Evolutionary conservation across 768 basidiomycete species (phyloP), one percentile per base, ranked within the genome.

Genomic region (Calvatia gigantea): DNA sequence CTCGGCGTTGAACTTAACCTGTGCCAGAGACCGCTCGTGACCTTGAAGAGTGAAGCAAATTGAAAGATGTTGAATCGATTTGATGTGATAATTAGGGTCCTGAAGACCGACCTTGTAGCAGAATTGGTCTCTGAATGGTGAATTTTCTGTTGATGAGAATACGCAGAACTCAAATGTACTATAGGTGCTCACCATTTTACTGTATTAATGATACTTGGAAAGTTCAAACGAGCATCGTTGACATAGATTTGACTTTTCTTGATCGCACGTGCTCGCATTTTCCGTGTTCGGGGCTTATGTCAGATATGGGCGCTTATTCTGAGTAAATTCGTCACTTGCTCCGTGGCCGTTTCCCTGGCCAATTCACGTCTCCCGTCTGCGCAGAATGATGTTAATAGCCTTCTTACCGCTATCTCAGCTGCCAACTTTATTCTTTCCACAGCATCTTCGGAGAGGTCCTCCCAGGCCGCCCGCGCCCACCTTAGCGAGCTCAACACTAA

Each of bases 1-100:
- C 67, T 98, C 97, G 51, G 78, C 72, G 75, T 98, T 99, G 81
- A 92, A 98, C 76, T 93, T 94, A 82, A 98, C 91, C 75, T 98
- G 94, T 6, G 95, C 98, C 65, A 98, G 77, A 48, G 96, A 90
- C 67, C 96, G 93, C 77, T 98, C 94, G 74, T 99, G 95, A 62
- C 96, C 95, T 93, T 64, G 27, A 35, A 43, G 50, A 62, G 62
- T 58, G 56, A 50, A 49, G 32, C 52, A 58, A n/a, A n/a, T n/a
- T n/a, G n/a, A 64, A 19, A 56, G 46, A 60, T 42, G 63, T 61
- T 32, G 60, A 55, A 50, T 48, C 31, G 32, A n/a, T 6, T 31
- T 28, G 33, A 17, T 27, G 31, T 11, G 14, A 32, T 44, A 23
- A 32, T 1, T 8, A 43, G 12, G 41, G 51, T 35, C 35, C 54